Percentiles rank a stretch among this genome's conserved stretches.
phyloP scores from a whole-genome alignment of 805 yeast species.

The Teunomyces lycoperdinae region DNA sequence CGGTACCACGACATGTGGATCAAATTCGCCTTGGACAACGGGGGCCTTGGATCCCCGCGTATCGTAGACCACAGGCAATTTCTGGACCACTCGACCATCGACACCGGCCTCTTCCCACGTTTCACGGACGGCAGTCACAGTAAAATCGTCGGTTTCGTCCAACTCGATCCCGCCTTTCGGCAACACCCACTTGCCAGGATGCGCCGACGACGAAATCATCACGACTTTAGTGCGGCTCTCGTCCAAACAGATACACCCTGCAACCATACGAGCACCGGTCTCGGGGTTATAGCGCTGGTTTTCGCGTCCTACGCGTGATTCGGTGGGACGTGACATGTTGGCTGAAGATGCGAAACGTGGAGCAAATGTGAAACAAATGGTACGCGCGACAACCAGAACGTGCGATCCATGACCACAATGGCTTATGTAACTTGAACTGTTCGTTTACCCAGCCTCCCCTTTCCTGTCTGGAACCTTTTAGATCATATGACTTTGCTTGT shows the following conservation, averaged over 20 bases:
- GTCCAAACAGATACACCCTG: conserved; percentile 83
- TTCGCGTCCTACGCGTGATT: conserved; percentile 50
- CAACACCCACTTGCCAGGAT: conserved; percentile 72
- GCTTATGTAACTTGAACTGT: too few species aligned
- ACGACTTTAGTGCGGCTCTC: conserved; percentile 58
- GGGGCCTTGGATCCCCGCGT: conserved; percentile 40
- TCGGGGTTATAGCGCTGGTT: conserved; percentile 56
- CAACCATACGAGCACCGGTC: conserved; percentile 82
- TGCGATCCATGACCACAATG: too few species aligned
- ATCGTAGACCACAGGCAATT: conserved; percentile 69
- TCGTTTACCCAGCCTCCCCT: too few species aligned
- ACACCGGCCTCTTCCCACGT: conserved; percentile 99
- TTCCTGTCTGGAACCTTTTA: too few species aligned
- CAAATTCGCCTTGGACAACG: conserved; percentile 30
- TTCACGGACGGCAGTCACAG: conserved; percentile 70
- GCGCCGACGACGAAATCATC: conserved; percentile 73
- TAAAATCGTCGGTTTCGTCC: conserved; percentile 61
- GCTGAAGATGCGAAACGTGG: background rate
- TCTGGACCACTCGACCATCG: conserved; percentile 54
- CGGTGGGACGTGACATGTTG: conserved; percentile 2
- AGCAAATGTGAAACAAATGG: background rate
- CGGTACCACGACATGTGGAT: conserved; percentile 49
- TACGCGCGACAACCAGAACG: too few species aligned
- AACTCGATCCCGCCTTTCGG: conserved; percentile 95
- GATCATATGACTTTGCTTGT: too few species aligned